Conservation (phyloP, 2,329 filamentous ascomycete species). For the Calonectria fujianensis region DNA sequence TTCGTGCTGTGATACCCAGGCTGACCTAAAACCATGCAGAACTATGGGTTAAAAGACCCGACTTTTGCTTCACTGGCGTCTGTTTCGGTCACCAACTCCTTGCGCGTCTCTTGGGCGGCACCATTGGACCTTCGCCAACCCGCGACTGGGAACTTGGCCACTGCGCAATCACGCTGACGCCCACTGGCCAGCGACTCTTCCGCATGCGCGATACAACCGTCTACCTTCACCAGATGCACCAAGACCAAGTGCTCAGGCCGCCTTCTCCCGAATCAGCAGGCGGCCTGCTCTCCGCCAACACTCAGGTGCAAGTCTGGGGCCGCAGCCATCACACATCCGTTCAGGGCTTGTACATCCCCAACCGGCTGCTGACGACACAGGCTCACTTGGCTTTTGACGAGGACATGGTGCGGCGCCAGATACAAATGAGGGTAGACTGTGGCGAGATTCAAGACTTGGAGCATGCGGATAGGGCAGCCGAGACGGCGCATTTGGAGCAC, state of each 20-base stretch:
- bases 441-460: constrained; percentile 78
- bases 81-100: constrained; percentile 91
- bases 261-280: constrained; percentile 70
- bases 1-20: neutral
- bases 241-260: constrained; percentile 80
- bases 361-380: constrained; percentile 82
- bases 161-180: constrained; percentile 77
- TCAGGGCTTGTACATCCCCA: constrained; percentile 83
- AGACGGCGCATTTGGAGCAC: constrained; percentile 77
- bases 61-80: constrained; percentile 80
- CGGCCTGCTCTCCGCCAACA: constrained; percentile 61
- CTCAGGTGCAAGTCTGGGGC: constrained; percentile 74
- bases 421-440: constrained; percentile 75
- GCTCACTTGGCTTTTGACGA: constrained; percentile 86
- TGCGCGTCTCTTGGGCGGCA: constrained; percentile 80
- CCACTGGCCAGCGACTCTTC: constrained; percentile 81
- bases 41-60: constrained; percentile 69
- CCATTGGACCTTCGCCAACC: constrained; percentile 77
- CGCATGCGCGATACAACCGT: constrained; percentile 69
- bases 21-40: constrained; percentile 54
- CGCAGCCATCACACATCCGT: constrained; percentile 79
- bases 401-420: constrained; percentile 79
- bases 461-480: constrained; percentile 77
- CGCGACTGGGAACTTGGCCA: constrained; percentile 85
- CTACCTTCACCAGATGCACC: constrained; percentile 87